Evolutionary conservation across 345 rosid species (phyloP), one percentile per base, ranked within the genome.

Genomic region (Eucalyptus virginea): DNA sequence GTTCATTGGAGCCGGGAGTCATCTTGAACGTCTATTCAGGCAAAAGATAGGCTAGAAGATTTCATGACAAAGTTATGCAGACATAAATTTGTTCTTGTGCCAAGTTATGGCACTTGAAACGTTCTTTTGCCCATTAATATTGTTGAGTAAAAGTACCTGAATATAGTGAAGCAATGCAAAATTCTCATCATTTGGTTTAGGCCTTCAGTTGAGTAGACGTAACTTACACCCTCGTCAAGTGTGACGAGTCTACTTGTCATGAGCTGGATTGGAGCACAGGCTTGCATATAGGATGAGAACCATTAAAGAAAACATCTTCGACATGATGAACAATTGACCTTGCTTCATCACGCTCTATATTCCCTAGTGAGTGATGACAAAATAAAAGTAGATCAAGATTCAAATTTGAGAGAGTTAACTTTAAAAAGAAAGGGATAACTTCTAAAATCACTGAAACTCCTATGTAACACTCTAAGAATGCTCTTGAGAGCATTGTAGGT

Each of bases 121-220:
- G 8, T 45, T 9, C 48, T 45, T 45, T 45, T 45, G 48, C 48
- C 32, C 52, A 26, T 86, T 48, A 47, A 23, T 9, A 62, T 56
- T 15, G 80, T 67, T 67, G 40, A n/a, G 80, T n/a, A 67, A 17
- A 67, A 67, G 21, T 62, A 96, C 98, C 98, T 97, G 98, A 89
- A 96, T 96, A 92, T 96, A 96, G 92, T 96, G 97, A 58, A 97
- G 87, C 9, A 96, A 90, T 77, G 97, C 95, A 87, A 97, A 96
- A 91, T 95, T 96, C 92, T 97, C 97, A 86, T 97, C 95, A n/a
- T 88, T 93, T 24, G 96, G 92, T 97, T 97, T 88, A 95, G 94
- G 90, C 97, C 98, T 88, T 93, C 93, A 85, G 91, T 92, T 77
- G 93, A 92, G 92, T 94, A 94, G 86, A 93, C 83, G 81, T 93